Conservation (phyloP, 257 asterid genomes). For the Apocynum venetum region DNA sequence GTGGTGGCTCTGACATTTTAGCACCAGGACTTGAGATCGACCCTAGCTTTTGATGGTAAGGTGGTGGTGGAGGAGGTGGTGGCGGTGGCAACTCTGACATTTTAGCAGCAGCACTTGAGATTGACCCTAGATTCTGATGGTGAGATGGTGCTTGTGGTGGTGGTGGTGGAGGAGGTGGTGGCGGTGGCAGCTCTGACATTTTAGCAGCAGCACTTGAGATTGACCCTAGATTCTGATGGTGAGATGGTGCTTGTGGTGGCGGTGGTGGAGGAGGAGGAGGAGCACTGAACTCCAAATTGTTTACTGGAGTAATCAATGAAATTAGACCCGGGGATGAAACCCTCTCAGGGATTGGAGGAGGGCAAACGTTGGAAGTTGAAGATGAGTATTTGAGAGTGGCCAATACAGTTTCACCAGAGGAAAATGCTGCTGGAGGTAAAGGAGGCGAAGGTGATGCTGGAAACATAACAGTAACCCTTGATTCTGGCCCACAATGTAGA, state of each 20-base stretch:
- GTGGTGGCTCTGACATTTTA: background rate
- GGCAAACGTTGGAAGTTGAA: background rate
- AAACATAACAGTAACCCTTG: background rate
- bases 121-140: background rate
- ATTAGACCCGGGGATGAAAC: conserved; percentile 3
- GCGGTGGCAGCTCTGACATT: background rate
- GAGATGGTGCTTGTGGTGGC: background rate
- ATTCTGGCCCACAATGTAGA: background rate
- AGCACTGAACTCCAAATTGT: background rate
- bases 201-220: conserved; percentile 1
- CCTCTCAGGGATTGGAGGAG: background rate
- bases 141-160: background rate
- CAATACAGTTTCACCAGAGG: background rate
- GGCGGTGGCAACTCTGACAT: background rate
- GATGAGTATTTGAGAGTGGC: conserved; percentile 3
- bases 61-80: background rate
- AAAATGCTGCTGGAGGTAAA: background rate
- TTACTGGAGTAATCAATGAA: conserved; percentile 8
- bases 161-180: background rate
- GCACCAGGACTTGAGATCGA: background rate
- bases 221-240: background rate
- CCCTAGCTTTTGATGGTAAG: background rate
- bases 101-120: conserved; percentile 5
- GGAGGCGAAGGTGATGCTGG: background rate
- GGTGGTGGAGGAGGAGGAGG: background rate